These are phyloP conservation scores for Elsinoe necatrix DNA, from an alignment of 2,329 filamentous ascomycete genomes.

Conservation along the genomic window DNA sequence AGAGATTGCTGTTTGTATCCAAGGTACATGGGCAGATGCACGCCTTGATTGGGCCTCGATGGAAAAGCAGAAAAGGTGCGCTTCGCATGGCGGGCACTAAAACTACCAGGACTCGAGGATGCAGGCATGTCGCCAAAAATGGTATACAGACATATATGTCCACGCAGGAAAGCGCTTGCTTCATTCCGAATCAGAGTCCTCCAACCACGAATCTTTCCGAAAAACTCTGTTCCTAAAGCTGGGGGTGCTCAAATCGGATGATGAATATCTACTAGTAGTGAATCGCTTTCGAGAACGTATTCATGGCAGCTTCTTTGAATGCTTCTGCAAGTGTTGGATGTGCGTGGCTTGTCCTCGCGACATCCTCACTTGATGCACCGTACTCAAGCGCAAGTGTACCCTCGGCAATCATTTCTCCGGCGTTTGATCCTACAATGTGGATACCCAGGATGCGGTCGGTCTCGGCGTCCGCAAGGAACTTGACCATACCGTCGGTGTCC, in stretches of 20 bases:
- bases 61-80: background rate
- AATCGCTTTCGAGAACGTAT: slow-evolving; percentile 88
- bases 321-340: slow-evolving; percentile 94
- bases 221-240: background rate
- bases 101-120: background rate
- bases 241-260: background rate
- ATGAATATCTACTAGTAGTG: slow-evolving; percentile 59
- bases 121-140: background rate
- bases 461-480: slow-evolving; percentile 93
- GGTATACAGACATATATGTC: slow-evolving; percentile 10
- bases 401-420: slow-evolving; percentile 99
- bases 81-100: background rate
- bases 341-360: slow-evolving; percentile 89
- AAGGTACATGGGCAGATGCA: slow-evolving; percentile 72
- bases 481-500: slow-evolving; percentile 90
- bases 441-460: slow-evolving; percentile 92
- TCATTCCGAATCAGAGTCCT: background rate
- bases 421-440: slow-evolving; percentile 92
- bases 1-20: slow-evolving; percentile 67
- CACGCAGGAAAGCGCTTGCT: slow-evolving; percentile 1
- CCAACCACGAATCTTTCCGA: background rate
- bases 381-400: slow-evolving; percentile 93
- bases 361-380: slow-evolving; percentile 88
- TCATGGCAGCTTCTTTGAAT: slow-evolving; percentile 99
- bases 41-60: slow-evolving; percentile 47